phyloP scores from a whole-genome alignment of 352 stramenopile species.

The Aphanomyces euteiches region DNA sequence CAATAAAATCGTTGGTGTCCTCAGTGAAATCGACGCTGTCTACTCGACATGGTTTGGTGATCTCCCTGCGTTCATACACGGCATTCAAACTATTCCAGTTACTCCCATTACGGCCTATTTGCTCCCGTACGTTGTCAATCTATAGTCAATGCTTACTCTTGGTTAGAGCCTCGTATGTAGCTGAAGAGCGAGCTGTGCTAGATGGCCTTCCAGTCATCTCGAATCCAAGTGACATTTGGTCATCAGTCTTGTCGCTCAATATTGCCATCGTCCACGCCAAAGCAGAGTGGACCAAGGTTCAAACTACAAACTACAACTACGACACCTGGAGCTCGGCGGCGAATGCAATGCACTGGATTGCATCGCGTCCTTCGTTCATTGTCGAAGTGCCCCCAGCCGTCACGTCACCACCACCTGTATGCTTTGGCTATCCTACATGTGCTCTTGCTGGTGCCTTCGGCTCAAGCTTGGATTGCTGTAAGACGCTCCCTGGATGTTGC shows the following conservation, averaged over 20 bases:
- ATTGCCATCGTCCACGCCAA: conserved; percentile 63
- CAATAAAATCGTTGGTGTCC: conserved; percentile 76
- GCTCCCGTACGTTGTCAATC: conserved; percentile 40
- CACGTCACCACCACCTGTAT: conserved; percentile 37
- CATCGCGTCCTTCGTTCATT: conserved; percentile 52
- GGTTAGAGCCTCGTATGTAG: conserved; percentile 44
- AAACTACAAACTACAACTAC: conserved; percentile 43
- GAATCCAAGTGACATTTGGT: conserved; percentile 55
- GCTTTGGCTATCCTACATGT: conserved; percentile 64
- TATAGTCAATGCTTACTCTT: conserved; percentile 36
- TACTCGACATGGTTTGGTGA: conserved; percentile 86
- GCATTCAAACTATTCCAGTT: conserved; percentile 82
- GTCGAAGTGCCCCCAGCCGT: conserved; percentile 31
- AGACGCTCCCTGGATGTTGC: conserved; percentile 65
- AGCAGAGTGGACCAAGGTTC: conserved; percentile 61
- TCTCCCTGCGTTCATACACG: conserved; percentile 66
- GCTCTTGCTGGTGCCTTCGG: conserved; percentile 51
- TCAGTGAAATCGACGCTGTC: conserved; percentile 68
- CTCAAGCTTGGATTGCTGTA: conserved; percentile 58
- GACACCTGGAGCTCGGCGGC: conserved; percentile 74
- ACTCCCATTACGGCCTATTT: conserved; percentile 64
- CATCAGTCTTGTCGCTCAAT: conserved; percentile 64
- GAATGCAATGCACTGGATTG: conserved; percentile 72
- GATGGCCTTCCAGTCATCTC: not conserved
- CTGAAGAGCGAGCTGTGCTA: conserved; percentile 31